Conservation (phyloP, 208 protist genomes). For the Kentomonas sorsogonicus region DNA sequence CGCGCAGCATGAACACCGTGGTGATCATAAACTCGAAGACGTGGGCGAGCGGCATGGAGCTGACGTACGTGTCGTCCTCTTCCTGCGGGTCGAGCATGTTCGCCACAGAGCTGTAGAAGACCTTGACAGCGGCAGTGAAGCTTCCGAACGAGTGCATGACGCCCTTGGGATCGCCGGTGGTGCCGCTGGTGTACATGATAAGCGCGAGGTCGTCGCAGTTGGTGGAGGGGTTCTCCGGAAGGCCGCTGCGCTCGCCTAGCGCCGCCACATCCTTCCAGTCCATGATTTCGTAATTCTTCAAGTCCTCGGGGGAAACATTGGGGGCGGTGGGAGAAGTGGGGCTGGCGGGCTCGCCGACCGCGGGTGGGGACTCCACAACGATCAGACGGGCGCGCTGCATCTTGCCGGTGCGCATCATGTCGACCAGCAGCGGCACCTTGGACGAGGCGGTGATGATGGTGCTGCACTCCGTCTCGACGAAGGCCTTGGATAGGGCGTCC, state of each 20-base stretch:
- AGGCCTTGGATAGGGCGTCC: conserved; percentile 20
- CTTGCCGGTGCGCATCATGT: not conserved
- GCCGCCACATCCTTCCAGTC: conserved; percentile 52
- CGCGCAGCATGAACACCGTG: conserved; percentile 32
- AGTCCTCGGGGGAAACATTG: not conserved
- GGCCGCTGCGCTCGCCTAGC: conserved; percentile 18
- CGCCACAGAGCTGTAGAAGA: not conserved
- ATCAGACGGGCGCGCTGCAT: not conserved
- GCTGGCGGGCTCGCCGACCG: not conserved
- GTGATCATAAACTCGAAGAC: conserved; percentile 65
- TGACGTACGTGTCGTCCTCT: conserved; percentile 37
- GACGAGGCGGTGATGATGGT: conserved; percentile 53
- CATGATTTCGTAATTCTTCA: conserved; percentile 33
- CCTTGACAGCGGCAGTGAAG: not conserved
- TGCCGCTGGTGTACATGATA: not conserved
- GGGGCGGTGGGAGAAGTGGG: not conserved
- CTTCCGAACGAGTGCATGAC: not conserved
- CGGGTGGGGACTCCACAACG: not conserved
- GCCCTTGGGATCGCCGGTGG: not conserved
- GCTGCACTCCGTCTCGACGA: conserved; percentile 17
- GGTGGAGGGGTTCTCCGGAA: not conserved
- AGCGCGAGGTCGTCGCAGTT: not conserved
- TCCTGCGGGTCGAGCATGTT: not conserved
- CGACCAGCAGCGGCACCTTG: conserved; percentile 23
- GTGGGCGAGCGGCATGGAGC: conserved; percentile 79